Base-by-base conservation (phyloP, 371 early-diverging fungal species). In the Mortierella sp. region DNA sequence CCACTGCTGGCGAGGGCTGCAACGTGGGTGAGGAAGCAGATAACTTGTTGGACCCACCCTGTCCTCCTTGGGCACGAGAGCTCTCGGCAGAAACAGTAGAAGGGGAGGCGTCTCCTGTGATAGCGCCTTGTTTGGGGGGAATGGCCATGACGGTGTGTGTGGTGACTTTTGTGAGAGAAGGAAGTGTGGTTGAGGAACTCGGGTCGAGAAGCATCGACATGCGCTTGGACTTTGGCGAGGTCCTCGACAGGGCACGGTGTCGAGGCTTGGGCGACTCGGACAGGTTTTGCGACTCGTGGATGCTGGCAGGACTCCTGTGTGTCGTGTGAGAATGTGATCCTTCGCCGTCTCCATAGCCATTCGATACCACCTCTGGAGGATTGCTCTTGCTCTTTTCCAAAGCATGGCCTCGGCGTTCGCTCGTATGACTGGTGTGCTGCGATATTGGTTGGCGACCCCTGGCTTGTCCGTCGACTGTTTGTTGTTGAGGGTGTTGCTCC, bases 91-190 rank as follows among this genome's bases (percentile, higher is more conserved):
- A 19, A n/a, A 44, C 31, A 40, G 75, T 67, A 14, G 80, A 69
- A 6, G 77, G 69, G 16, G 77, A 69, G 19, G 69, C 19, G 14
- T 73, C 77, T 9, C 74, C 76, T 8, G 74, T 50, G 26, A 69
- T 72, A 13, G 78, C 76, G 3, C 71, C 71, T 48, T 78, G 75
- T 57, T 75, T 73, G 44, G 81, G 81, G 26, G 78, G 54, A 21
- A 81, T 77, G 46, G 84, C 85, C 78, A 85, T 81, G 16, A 81
- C 79, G 8, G 81, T 85, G n/a, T 85, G 81, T 6, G 81, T 76
- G 0, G 81, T 85, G 31, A 85, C 78, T 28, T 75, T 84, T 26
- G 78, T 75, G 71, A 83, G 72, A 8, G 81, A 85, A 16, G 85
- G 78, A 14, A 69, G 51, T 1, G 85, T 71, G 8, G 85, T 73